These are phyloP conservation scores for Dictyostelium intermedium DNA, from an alignment of 78 protist genomes.

Conservation along the genomic window DNA sequence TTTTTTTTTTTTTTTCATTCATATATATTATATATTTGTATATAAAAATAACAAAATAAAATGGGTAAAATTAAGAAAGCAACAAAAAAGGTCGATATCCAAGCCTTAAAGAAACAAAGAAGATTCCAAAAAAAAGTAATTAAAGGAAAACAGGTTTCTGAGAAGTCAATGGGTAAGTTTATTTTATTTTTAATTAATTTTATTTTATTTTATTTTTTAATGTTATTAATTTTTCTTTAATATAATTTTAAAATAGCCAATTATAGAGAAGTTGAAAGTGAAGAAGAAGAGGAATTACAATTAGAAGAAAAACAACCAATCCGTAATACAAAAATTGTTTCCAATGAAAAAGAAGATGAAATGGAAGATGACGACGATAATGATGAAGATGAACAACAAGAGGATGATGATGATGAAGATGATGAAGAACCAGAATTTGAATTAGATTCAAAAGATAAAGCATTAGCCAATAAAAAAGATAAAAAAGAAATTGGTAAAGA, in stretches of 20 bases:
- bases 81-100: slow-evolving; percentile 53
- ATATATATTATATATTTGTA: background rate
- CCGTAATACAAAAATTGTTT: slow-evolving; percentile 32
- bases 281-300: slow-evolving; percentile 41
- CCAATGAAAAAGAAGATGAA: slow-evolving; percentile 59
- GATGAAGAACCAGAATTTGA: slow-evolving; percentile 5
- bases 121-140: slow-evolving; percentile 9
- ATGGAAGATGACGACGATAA: slow-evolving; percentile 62
- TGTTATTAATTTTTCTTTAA: background rate
- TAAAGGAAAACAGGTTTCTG: background rate
- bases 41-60: background rate
- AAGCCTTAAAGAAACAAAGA: slow-evolving; percentile 45
- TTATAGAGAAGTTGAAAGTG: slow-evolving; percentile 10
- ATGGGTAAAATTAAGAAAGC: slow-evolving; percentile 47
- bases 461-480: slow-evolving; percentile 14
- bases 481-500: slow-evolving; percentile 14
- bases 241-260: background rate
- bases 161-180: background rate
- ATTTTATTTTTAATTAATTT: background rate
- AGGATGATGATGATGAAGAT: slow-evolving; percentile 22
- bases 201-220: background rate
- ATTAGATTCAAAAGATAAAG: background rate
- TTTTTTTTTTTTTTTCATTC: background rate
- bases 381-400: background rate
- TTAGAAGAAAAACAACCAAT: slow-evolving; percentile 25